A percentile compares a stretch with the other conserved stretches of the same genome.
Conservation (phyloP, 176 grass and related monocot species). For the Ampelocalamus luodianensis region DNA sequence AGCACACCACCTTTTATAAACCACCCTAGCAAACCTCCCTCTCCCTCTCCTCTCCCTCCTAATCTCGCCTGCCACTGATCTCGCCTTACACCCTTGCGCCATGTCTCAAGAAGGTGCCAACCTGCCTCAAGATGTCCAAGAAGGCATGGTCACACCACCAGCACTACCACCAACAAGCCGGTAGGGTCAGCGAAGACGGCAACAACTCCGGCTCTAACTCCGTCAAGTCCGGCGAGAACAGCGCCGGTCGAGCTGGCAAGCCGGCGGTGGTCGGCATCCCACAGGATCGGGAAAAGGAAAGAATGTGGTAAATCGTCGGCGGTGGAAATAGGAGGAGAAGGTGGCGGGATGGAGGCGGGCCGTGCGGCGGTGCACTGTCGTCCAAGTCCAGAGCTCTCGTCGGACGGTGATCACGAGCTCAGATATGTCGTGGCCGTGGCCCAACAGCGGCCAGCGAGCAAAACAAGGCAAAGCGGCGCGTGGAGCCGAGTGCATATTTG, state of each 20-base stretch:
- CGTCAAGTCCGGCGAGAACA: neutral
- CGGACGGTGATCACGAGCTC: neutral
- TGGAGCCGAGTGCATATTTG: conserved; percentile 42
- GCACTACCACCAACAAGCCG: no score
- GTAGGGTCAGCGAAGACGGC: neutral
- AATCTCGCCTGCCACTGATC: no score
- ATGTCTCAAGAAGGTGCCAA: no score
- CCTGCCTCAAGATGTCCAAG: neutral
- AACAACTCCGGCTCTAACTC: neutral
- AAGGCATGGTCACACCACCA: no score
- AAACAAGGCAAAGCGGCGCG: neutral
- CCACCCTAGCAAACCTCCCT: neutral
- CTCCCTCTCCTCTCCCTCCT: no score
- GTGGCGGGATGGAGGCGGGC: neutral
- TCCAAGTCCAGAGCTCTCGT: neutral
- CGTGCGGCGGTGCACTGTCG: rapidly evolving
- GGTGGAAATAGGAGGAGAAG: neutral
- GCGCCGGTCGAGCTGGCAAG: neutral
- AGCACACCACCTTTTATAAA: neutral
- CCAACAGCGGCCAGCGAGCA: rapidly evolving
- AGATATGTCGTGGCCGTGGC: neutral
- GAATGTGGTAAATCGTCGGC: rapidly evolving
- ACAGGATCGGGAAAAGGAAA: neutral
- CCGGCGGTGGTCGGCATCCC: neutral
- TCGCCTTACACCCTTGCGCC: no score